Conservation (phyloP, 2,329 filamentous ascomycete genomes). For the Colletotrichum sp. region DNA sequence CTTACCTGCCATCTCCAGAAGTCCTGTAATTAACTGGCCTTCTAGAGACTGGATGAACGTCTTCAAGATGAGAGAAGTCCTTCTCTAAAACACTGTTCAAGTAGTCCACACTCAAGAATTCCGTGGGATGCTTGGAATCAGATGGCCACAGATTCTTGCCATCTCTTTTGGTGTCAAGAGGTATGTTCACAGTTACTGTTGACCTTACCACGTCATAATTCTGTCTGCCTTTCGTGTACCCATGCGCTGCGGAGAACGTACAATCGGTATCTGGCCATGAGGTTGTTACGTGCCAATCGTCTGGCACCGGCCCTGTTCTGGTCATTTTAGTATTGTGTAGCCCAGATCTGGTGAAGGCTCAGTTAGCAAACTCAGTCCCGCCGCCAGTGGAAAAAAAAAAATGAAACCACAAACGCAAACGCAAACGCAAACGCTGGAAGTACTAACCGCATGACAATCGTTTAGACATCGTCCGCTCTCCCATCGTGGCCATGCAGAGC, state of each 20-base stretch:
- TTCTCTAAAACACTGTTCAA: background rate
- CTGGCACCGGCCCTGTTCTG: background rate
- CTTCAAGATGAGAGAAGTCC: background rate
- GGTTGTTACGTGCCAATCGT: background rate
- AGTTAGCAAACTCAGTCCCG: no score
- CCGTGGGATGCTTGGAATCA: fast-evolving
- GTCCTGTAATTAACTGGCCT: no score
- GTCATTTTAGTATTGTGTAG: background rate
- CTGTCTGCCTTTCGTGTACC: background rate
- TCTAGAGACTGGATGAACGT: no score
- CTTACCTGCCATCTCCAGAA: no score
- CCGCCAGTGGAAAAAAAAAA: no score
- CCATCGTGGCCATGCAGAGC: background rate
- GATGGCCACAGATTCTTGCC: background rate
- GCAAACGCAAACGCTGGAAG: no score
- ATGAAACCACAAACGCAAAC: no score
- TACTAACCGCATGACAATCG: background rate
- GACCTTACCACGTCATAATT: background rate
- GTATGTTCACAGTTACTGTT: background rate
- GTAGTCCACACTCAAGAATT: background rate
- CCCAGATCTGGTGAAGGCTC: background rate
- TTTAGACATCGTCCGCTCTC: background rate
- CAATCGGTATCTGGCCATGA: background rate
- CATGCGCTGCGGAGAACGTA: background rate
- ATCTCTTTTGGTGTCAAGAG: fast-evolving